Percentiles rank a stretch among this genome's conserved stretches.
Evolutionary conservation across 768 basidiomycete genomes (phyloP).

Genomic region (Suillus fuscotomentosus): DNA sequence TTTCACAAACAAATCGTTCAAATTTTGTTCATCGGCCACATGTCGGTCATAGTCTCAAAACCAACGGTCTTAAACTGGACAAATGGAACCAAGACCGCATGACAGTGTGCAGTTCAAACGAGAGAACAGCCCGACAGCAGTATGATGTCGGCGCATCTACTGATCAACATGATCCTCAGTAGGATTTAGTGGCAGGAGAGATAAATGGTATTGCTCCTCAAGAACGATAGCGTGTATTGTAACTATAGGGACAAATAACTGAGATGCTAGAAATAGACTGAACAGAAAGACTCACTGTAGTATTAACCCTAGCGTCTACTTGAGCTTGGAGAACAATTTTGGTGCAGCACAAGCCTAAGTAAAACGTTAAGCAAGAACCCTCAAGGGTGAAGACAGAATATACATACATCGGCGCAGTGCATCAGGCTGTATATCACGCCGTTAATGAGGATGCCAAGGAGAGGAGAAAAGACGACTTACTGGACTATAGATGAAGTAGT

Average conservation of each 20-base stretch:
- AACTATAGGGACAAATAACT: background rate
- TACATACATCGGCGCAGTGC: conserved; percentile 87
- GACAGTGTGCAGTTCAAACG: background rate
- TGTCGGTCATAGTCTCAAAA: no score
- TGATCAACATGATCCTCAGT: background rate
- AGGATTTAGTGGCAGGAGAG: background rate
- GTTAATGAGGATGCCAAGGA: conserved; percentile 10
- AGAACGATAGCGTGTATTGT: background rate
- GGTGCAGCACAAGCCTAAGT: conserved; percentile 59
- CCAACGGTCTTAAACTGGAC: background rate
- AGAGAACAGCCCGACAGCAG: no score
- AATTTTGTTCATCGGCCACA: no score
- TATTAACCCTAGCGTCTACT: conserved; percentile 15
- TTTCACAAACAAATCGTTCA: no score
- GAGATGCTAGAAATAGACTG: no score
- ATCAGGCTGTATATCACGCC: conserved; percentile 58
- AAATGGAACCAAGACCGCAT: background rate
- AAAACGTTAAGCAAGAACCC: conserved; percentile 10
- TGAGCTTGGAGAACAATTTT: conserved; percentile 79
- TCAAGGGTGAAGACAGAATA: background rate
- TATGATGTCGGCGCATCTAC: no score
- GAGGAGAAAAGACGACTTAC: conserved; percentile 41
- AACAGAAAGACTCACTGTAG: background rate
- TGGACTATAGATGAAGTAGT: conserved; percentile 48
- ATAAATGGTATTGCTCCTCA: background rate